Base-by-base conservation (phyloP, 257 asterid genomes). In the Solanum boliviense region DNA sequence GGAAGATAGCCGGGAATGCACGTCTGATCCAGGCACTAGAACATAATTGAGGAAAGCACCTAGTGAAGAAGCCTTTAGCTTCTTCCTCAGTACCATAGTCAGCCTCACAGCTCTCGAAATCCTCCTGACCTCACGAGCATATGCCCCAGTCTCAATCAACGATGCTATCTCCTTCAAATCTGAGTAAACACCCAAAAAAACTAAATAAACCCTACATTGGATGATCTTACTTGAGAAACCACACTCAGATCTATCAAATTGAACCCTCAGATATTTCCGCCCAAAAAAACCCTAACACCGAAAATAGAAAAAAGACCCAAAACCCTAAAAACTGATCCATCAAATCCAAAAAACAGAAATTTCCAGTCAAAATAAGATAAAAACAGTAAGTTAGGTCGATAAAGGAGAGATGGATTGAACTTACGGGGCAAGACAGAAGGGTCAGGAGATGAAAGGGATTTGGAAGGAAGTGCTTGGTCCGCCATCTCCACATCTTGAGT, bases 401-500 rank as follows among this genome's bases (percentile, higher is more conserved):
- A 9, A 74, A 31, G 21, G 7, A 29, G 18, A 12, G 4, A 79
- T 73, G 29, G 46, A 73, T 35, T 23, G 85, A 32, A 86, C 91
- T 89, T 88, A 95, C 98, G 89, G 88, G 92, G 95, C 32, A 95
- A 89, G 85, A 89, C 88, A 16, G 96, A 88, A 48, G 94, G 93
- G 52, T 87, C 82, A 84, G 90, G 41, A 38, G 93, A 76, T 58
- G 94, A 20, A 58, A 90, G 86, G 23, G 94, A 88, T 87, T 91
- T 88, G 88, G 97, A 89, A 25, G 94, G 91, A 75, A 94, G 94
- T 52, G 88, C 74, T 81, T 93, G 97, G 91, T 95, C 98, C 87
- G 92, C 92, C 98, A 95, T 95, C 90, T 94, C 97, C 86, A 93
- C 93, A 70, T 95, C 99, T 91, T 93, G 95, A 90, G 96, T 93